These are phyloP conservation scores for Lachancea nothofagi DNA, from an alignment of 805 yeast genomes.

Conservation along the genomic window DNA sequence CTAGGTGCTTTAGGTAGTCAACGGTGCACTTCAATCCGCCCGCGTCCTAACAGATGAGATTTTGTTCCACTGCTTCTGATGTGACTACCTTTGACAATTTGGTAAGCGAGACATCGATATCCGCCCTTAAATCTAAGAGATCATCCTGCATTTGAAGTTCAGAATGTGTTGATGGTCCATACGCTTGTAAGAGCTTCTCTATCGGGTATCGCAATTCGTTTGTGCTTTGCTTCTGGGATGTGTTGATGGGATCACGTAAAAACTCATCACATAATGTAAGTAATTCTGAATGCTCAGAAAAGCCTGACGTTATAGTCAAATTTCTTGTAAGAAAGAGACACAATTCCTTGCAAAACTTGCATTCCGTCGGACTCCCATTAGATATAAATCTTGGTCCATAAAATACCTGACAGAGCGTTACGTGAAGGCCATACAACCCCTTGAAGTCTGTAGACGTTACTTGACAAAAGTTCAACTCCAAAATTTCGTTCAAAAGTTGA, in stretches of 20 bases:
- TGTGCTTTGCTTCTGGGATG: too few relatives aligned
- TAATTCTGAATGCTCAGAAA: constrained; percentile 15
- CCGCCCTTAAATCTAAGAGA: neutral
- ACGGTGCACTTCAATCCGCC: too few relatives aligned
- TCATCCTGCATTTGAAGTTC: neutral
- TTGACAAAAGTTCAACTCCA: constrained; percentile 17
- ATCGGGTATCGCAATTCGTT: neutral
- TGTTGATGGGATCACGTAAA: neutral
- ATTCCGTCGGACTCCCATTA: neutral
- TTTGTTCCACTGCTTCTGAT: too few relatives aligned
- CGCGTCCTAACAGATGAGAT: too few relatives aligned
- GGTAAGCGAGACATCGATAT: neutral
- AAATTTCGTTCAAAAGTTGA: constrained; percentile 14
- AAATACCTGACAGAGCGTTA: constrained; percentile 1
- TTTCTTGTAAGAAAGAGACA: constrained; percentile 5
- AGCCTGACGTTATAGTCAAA: constrained; percentile 21
- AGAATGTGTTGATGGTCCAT: neutral
- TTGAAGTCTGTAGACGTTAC: constrained; percentile 18
- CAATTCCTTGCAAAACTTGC: constrained; percentile 3
- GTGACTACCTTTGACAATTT: too few relatives aligned
- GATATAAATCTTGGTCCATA: neutral
- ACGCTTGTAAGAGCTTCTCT: neutral
- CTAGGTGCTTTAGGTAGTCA: too few relatives aligned
- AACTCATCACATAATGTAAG: neutral
- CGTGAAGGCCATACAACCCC: constrained; percentile 15